A percentile compares a stretch with the other conserved stretches of the same genome.
These are phyloP conservation scores for Orbilia quercus DNA, from an alignment of 2,329 filamentous ascomycete species.

Conservation along the genomic window DNA sequence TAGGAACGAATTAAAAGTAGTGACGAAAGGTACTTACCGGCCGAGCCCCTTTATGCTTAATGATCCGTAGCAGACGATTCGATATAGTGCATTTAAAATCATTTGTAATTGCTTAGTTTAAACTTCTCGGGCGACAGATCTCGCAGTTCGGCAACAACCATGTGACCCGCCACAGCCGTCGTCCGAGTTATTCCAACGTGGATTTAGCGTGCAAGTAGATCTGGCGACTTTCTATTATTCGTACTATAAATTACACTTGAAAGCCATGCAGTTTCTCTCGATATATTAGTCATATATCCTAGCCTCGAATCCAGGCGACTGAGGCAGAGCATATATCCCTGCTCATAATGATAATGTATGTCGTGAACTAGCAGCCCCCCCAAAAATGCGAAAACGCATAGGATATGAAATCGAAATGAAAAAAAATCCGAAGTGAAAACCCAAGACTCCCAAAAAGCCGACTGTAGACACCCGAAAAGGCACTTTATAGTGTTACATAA, in stretches of 20 bases:
- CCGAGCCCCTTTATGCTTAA: no score
- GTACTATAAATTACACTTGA: no score
- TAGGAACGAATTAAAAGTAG: no score
- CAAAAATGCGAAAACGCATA: no score
- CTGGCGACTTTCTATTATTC: no score
- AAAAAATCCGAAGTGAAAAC: neutral
- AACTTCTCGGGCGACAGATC: slow-evolving; percentile 47
- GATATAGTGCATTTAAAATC: slow-evolving; percentile 9
- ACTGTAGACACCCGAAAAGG: neutral
- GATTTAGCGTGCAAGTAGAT: neutral
- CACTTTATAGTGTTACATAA: slow-evolving; percentile 75
- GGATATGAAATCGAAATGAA: neutral
- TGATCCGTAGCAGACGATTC: no score
- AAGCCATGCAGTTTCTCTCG: no score
- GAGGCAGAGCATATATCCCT: neutral
- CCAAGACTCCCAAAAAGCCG: neutral
- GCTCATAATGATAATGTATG: neutral
- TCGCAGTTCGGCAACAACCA: neutral
- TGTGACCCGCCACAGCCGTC: slow-evolving; percentile 25
- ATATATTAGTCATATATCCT: no score
- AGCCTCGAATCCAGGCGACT: no score
- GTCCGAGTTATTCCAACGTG: neutral
- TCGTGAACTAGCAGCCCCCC: neutral
- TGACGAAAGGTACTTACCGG: no score
- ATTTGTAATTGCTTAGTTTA: slow-evolving; percentile 54